Evolutionary conservation across 257 asterid species (phyloP), one percentile per base, ranked within the genome.

Genomic region (Nicotiana tomentosiformis): DNA sequence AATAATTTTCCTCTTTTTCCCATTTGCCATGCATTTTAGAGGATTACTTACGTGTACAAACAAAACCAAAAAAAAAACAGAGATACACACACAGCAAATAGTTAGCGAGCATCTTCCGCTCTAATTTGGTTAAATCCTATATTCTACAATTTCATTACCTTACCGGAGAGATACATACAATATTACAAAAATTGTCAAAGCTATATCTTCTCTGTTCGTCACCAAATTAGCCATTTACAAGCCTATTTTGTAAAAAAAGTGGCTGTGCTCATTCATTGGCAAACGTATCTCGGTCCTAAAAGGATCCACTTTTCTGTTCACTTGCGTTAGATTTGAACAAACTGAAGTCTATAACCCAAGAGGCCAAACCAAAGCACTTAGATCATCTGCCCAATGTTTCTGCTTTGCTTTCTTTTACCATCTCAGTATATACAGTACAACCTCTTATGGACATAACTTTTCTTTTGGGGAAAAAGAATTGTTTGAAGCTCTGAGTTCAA

Each of bases 221-320:
- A 76, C 80, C 80, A 76, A 58, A 76, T 76, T 26, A 76, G 64
- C 80, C 80, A 76, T 51, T 15, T 76, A 76, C 80, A 76, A 76
- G 46, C 46, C 46, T 76, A 76, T 76, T 15, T 17, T 26, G 80
- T 76, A 26, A 76, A 51, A 76, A 0, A 76, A 76, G 26, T 51
- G 64, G 7, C 29, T 76, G 5, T 51, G 57, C 64, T 51, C 29
- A 16, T 74, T 16, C 80, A 74, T 29, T 14, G 79, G 79, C 79
- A 23, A 49, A 23, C 62, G 4, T 23, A 37, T 74, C 49, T 72
- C 60, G 49, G 61, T 72, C 79, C 1, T 60, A 18, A 7, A 8
- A 60, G 5, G 30, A 60, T 60, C 15, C 33, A 23, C 33, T 62
- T 65, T 65, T 65, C 70, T 10, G 16, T 29, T 61, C 66, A 61